Evolutionary conservation across 2,329 filamentous ascomycete genomes (phyloP).

Genomic region (Arthrinium phaeospermum): DNA sequence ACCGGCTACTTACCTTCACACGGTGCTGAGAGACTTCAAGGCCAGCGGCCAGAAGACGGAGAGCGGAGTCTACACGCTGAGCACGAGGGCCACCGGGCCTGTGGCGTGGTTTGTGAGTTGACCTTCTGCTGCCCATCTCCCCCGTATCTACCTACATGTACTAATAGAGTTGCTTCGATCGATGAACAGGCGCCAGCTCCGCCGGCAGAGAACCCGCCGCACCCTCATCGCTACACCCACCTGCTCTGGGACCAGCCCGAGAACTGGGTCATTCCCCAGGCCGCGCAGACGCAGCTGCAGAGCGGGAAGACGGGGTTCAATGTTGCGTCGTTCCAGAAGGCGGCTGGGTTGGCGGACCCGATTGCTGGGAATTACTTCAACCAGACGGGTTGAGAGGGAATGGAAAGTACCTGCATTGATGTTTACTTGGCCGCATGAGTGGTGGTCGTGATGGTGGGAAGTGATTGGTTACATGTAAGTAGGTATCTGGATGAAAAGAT

Average conservation of each 20-base stretch:
- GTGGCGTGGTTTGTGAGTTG: conserved; percentile 34
- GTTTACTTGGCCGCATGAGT: too few relatives aligned
- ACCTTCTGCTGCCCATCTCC: too few relatives aligned
- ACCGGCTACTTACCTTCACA: conserved; percentile 36
- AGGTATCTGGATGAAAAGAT: neutral
- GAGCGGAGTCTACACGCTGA: conserved; percentile 31
- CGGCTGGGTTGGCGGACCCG: conserved; percentile 35
- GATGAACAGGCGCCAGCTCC: conserved; percentile 35
- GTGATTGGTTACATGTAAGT: too few relatives aligned
- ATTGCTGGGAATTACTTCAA: conserved; percentile 43
- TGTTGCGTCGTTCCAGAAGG: conserved; percentile 38
- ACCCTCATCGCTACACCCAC: conserved; percentile 46
- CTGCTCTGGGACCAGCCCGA: conserved; percentile 44
- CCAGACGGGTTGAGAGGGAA: conserved; percentile 34
- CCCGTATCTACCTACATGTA: neutral
- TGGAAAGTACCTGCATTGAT: neutral
- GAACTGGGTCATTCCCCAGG: conserved; percentile 39
- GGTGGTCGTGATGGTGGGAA: neutral
- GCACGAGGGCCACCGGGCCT: conserved; percentile 30
- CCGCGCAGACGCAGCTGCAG: conserved; percentile 38
- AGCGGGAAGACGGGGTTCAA: conserved; percentile 41
- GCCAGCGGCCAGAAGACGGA: conserved; percentile 29
- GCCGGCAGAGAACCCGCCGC: conserved; percentile 41
- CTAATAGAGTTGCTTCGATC: neutral
- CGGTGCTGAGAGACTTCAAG: conserved; percentile 39